Percentiles rank a stretch among this genome's conserved stretches.
Evolutionary conservation across 2,329 filamentous ascomycete species (phyloP).

Genomic region (Bipolaris sorokiniana): DNA sequence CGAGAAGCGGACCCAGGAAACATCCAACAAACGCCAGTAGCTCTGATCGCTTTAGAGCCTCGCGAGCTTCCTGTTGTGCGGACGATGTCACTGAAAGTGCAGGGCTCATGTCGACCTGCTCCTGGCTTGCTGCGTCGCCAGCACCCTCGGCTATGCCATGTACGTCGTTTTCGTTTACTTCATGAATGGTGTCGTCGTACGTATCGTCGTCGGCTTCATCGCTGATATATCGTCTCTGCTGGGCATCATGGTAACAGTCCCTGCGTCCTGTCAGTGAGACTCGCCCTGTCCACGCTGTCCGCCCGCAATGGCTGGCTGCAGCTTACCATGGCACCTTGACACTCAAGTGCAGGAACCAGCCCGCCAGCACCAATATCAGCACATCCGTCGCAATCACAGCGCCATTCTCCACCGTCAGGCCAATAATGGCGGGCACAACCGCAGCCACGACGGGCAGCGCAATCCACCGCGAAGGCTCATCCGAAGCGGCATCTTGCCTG

Average conservation of each 20-base stretch:
- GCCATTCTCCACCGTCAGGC: conserved; percentile 83
- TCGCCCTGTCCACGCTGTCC: not conserved
- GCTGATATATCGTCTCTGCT: conserved; percentile 45
- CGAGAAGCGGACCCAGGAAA: conserved; percentile 76
- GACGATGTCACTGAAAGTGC: conserved; percentile 9
- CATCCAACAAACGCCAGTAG: conserved; percentile 75
- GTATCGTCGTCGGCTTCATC: conserved; percentile 29
- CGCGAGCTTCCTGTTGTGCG: conserved; percentile 52
- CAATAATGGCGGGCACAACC: conserved; percentile 82
- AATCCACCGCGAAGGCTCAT: conserved; percentile 73
- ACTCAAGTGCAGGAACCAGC: conserved; percentile 90
- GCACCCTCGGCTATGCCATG: conserved; percentile 17
- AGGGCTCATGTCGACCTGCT: conserved; percentile 7
- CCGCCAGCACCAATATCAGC: conserved; percentile 77
- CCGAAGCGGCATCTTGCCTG: conserved; percentile 41
- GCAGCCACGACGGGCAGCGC: conserved; percentile 83
- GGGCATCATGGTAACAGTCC: conserved; percentile 61
- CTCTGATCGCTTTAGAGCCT: conserved; percentile 77
- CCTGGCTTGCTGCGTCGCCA: conserved; percentile 17
- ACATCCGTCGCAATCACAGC: conserved; percentile 83
- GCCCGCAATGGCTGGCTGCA: not conserved
- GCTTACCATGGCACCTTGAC: conserved; percentile 84
- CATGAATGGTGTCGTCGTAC: conserved; percentile 34
- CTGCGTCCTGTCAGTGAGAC: conserved; percentile 32
- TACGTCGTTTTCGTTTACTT: conserved; percentile 39